Evolutionary conservation across 768 basidiomycete species (phyloP).

Genomic region (Trametes cingulata): DNA sequence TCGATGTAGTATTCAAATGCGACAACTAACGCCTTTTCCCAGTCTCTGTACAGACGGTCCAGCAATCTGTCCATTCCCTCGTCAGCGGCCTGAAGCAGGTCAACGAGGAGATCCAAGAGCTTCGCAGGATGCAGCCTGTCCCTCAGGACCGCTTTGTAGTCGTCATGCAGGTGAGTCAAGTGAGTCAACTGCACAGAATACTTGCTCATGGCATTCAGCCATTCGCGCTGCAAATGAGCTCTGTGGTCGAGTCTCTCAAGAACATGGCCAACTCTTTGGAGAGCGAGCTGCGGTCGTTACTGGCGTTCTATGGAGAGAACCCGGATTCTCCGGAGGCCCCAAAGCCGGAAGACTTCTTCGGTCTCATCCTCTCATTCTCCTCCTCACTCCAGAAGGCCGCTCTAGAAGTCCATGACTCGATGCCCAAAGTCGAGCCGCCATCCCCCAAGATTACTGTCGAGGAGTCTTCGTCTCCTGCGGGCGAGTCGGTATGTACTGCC

Average conservation of each 20-base stretch:
- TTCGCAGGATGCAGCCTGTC: conserved; percentile 31
- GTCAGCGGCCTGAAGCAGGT: conserved; percentile 58
- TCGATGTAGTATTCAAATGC: neutral
- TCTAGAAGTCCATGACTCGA: conserved; percentile 59
- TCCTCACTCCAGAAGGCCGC: conserved; percentile 75
- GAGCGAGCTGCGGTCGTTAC: conserved; percentile 57
- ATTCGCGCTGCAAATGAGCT: conserved; percentile 43
- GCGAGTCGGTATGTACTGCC: conserved; percentile 21
- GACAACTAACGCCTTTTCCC: neutral
- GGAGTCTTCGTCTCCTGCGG: conserved; percentile 18
- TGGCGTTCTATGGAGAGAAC: conserved; percentile 78
- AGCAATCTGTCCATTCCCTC: conserved; percentile 60
- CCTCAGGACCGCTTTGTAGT: conserved; percentile 59
- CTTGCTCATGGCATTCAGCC: conserved; percentile 23
- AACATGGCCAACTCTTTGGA: conserved; percentile 59
- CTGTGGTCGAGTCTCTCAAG: conserved; percentile 64
- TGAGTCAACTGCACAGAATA: neutral
- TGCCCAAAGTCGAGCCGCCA: conserved; percentile 35
- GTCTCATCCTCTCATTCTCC: conserved; percentile 71
- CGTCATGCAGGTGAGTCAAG: conserved; percentile 63
- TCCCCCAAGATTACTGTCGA: conserved; percentile 21
- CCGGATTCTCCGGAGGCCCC: conserved; percentile 60
- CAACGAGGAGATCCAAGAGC: conserved; percentile 54
- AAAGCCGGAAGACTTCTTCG: conserved; percentile 85
- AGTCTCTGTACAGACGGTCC: conserved; percentile 76